A percentile compares a stretch with the other conserved stretches of the same genome.
phyloP scores from a whole-genome alignment of 352 stramenopile species.

The Phytophthora nicotianae region DNA sequence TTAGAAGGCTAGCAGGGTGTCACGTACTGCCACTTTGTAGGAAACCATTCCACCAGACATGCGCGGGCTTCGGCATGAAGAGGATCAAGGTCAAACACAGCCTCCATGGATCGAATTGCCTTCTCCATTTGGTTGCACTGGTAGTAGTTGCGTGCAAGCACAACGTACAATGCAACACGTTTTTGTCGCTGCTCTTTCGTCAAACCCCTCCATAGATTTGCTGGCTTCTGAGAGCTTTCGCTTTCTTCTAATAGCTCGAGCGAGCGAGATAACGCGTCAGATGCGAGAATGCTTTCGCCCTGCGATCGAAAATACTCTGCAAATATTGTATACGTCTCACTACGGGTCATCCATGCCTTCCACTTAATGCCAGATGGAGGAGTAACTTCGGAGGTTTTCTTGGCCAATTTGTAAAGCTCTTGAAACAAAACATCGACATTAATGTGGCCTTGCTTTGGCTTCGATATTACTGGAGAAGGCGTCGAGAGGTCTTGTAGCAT shows the following conservation, averaged over 20 bases:
- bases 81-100: conserved; percentile 59
- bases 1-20: background rate
- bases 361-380: conserved; percentile 26
- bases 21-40: conserved; percentile 70
- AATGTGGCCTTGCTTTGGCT: conserved; percentile 20
- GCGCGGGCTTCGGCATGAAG: conserved; percentile 61
- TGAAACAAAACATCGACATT: conserved; percentile 55
- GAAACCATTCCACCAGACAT: conserved; percentile 67
- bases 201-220: conserved; percentile 17
- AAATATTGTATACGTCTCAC: conserved; percentile 52
- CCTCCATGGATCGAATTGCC: conserved; percentile 74
- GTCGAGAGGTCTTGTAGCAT: conserved; percentile 35
- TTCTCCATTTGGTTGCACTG: conserved; percentile 82
- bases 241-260: conserved; percentile 49
- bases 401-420: conserved; percentile 39
- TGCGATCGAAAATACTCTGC: conserved; percentile 55
- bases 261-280: conserved; percentile 55
- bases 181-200: conserved; percentile 27
- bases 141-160: conserved; percentile 70
- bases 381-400: conserved; percentile 14
- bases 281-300: conserved; percentile 51
- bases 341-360: conserved; percentile 45
- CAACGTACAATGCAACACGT: conserved; percentile 54
- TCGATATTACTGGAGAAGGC: background rate
- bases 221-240: conserved; percentile 1